A percentile compares a stretch with the other conserved stretches of the same genome.
Conservation (phyloP, 306 rosid genomes). For the Vigna angularis region DNA sequence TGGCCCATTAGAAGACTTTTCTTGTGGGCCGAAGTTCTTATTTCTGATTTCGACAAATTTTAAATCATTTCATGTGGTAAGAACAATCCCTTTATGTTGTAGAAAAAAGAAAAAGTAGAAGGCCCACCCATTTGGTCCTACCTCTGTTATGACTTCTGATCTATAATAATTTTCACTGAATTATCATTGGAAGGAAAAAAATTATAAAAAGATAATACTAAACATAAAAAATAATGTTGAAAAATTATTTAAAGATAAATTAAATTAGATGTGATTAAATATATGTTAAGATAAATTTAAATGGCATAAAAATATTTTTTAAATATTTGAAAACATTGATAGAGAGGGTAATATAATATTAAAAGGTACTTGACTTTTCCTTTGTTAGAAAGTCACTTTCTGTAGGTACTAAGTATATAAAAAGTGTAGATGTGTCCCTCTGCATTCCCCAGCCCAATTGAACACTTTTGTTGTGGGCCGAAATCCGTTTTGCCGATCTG, state of each 20-base stretch:
- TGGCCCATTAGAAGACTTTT: conserved; percentile 13
- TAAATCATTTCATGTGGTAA: not conserved
- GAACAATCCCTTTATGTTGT: not conserved
- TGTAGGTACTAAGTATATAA: not conserved
- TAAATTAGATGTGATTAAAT: too few species aligned
- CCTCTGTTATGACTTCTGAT: not conserved
- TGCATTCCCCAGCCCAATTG: conserved; percentile 1
- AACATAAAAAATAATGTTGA: too few species aligned
- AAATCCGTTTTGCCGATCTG: not conserved
- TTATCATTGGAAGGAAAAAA: not conserved
- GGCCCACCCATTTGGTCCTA: conserved; percentile 27
- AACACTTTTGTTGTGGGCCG: conserved; percentile 22
- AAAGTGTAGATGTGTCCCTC: not conserved
- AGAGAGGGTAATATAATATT: too few species aligned
- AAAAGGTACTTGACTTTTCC: too few species aligned
- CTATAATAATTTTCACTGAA: not conserved
- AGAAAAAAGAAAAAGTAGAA: not conserved
- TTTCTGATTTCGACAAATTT: not conserved
- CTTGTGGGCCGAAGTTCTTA: conserved; percentile 30
- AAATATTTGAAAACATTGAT: too few species aligned
- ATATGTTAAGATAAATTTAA: too few species aligned
- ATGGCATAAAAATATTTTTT: too few species aligned
- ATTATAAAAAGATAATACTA: too few species aligned
- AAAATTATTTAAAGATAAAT: too few species aligned
- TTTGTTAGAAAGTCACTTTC: not conserved